Conservation (phyloP, 805 yeast genomes). For the Sungouiella blattae region DNA sequence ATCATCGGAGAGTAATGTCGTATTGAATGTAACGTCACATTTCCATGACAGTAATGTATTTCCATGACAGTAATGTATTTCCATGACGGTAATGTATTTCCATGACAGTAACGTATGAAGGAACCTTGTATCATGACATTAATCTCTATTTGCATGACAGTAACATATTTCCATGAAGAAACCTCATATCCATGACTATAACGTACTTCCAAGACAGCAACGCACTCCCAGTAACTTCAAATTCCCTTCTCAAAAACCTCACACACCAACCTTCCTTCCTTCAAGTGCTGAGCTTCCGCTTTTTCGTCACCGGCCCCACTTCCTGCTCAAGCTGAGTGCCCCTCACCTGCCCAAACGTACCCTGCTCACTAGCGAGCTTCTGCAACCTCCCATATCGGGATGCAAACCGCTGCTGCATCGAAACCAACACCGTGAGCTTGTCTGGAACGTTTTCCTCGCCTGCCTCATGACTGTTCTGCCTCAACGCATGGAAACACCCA, state of each 20-base stretch:
- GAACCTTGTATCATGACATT: too few relatives aligned
- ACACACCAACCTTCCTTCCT: background rate
- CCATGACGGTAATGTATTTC: too few relatives aligned
- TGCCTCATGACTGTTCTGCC: conserved; percentile 7
- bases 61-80: too few relatives aligned
- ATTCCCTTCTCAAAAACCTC: background rate
- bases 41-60: too few relatives aligned
- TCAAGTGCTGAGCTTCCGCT: background rate
- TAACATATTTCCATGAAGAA: too few relatives aligned
- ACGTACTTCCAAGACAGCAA: too few relatives aligned
- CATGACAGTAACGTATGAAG: too few relatives aligned
- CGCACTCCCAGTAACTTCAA: too few relatives aligned
- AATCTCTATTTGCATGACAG: too few relatives aligned
- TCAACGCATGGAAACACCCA: conserved; percentile 18
- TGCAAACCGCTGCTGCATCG: conserved; percentile 23
- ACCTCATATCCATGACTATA: too few relatives aligned
- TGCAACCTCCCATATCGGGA: conserved; percentile 23
- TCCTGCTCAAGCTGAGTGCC: background rate
- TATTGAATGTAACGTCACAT: too few relatives aligned
- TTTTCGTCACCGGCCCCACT: background rate
- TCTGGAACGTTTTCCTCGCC: conserved; percentile 6
- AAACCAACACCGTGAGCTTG: conserved; percentile 17
- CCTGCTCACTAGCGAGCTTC: conserved; percentile 5
- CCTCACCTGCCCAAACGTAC: background rate
- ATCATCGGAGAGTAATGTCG: too few relatives aligned